Percentiles rank a stretch among this genome's conserved stretches.
These are phyloP conservation scores for Gleditsia sinensis DNA, from an alignment of 306 rosid species.

Conservation along the genomic window DNA sequence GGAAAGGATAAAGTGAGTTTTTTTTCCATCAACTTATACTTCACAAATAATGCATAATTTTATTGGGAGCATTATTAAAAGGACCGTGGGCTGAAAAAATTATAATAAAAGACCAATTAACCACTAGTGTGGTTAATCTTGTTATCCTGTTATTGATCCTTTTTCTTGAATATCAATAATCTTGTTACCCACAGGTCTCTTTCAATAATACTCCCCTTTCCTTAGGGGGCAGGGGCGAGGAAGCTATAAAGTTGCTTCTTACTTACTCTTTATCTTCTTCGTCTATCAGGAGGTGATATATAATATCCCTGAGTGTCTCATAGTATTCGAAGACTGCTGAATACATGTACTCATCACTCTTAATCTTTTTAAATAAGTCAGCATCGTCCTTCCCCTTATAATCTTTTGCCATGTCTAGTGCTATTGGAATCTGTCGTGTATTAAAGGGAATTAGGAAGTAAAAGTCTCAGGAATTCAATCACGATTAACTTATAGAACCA, in stretches of 20 bases:
- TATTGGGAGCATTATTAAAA: background rate
- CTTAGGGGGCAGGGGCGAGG: background rate
- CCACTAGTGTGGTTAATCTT: background rate
- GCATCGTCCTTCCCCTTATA: slow-evolving; percentile 72
- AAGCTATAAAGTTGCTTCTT: slow-evolving; percentile 9
- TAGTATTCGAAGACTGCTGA: slow-evolving; percentile 94
- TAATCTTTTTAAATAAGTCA: slow-evolving; percentile 77
- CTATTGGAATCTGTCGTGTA: slow-evolving; percentile 87
- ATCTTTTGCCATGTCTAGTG: slow-evolving; percentile 97
- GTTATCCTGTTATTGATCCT: background rate
- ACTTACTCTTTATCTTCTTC: slow-evolving; percentile 67
- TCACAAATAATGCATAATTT: background rate
- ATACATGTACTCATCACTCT: slow-evolving; percentile 71
- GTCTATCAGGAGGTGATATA: slow-evolving; percentile 53
- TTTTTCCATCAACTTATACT: background rate
- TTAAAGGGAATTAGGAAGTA: slow-evolving; percentile 31
- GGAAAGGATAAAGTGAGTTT: background rate
- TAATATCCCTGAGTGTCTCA: slow-evolving; percentile 73
- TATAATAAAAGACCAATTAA: background rate
- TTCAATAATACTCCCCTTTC: background rate
- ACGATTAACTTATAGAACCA: slow-evolving; percentile 21
- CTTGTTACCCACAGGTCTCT: background rate
- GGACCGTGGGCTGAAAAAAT: background rate
- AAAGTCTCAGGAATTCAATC: slow-evolving; percentile 11
- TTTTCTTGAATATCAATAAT: background rate